A percentile compares a stretch with the other conserved stretches of the same genome.
Evolutionary conservation across 805 yeast species (phyloP).

Genomic region (Metschnikowia vanudenii): DNA sequence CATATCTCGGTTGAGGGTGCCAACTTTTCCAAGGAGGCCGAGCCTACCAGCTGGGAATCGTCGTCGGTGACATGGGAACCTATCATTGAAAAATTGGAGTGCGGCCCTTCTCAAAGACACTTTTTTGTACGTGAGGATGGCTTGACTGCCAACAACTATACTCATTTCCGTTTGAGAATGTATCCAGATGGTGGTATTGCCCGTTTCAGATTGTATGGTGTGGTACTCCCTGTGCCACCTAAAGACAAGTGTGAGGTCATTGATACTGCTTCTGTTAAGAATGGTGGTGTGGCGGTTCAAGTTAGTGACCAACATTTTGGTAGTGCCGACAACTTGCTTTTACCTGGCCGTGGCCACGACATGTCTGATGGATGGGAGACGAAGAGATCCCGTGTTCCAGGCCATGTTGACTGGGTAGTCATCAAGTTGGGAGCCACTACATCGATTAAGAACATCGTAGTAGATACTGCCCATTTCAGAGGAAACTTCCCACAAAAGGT

Average conservation of each 20-base stretch:
- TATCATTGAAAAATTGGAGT: constrained; percentile 67
- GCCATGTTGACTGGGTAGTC: constrained; percentile 91
- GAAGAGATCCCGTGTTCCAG: constrained; percentile 74
- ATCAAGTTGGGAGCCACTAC: constrained; percentile 72
- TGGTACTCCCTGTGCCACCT: constrained; percentile 70
- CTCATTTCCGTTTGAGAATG: constrained; percentile 84
- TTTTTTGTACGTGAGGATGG: constrained; percentile 61
- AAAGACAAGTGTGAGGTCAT: constrained; percentile 42
- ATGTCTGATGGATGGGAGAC: constrained; percentile 99
- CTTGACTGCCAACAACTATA: constrained; percentile 61
- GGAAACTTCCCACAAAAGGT: constrained; percentile 92
- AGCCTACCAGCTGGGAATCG: constrained; percentile 1
- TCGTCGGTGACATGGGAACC: constrained; percentile 58
- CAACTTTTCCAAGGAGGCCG: background rate
- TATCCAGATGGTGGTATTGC: constrained; percentile 99
- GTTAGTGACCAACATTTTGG: constrained; percentile 94
- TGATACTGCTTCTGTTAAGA: constrained; percentile 78
- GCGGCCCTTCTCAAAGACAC: constrained; percentile 88
- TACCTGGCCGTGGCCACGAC: constrained; percentile 94
- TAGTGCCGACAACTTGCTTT: constrained; percentile 78
- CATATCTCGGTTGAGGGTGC: constrained; percentile 77
- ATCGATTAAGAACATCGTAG: constrained; percentile 55
- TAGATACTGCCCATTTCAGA: constrained; percentile 91
- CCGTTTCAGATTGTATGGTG: constrained; percentile 85
- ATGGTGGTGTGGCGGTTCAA: constrained; percentile 86